Conservation (phyloP, 129 eudicot genomes). For the Flaveria trinervia region DNA sequence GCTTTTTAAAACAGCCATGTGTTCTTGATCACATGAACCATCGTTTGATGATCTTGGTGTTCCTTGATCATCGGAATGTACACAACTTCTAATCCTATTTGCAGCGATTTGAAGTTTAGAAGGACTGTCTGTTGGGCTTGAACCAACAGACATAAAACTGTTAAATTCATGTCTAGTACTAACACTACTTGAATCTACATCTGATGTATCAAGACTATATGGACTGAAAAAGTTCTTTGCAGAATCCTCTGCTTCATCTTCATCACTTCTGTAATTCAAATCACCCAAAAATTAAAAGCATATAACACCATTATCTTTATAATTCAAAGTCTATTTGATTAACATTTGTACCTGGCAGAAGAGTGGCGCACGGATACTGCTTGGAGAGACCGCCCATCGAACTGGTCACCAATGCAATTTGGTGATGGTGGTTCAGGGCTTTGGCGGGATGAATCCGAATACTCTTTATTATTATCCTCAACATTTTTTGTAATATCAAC, state of each 20-base stretch:
- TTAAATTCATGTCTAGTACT: constrained; percentile 66
- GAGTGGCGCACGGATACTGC: constrained; percentile 50
- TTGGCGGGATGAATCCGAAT: constrained; percentile 63
- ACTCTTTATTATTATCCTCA: constrained; percentile 55
- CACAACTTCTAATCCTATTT: constrained; percentile 56
- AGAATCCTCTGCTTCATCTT: constrained; percentile 75
- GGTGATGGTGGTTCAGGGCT: constrained; percentile 71
- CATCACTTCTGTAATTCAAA: constrained; percentile 66
- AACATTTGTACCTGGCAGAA: constrained; percentile 53
- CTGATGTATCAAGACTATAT: constrained; percentile 57
- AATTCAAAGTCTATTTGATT: not conserved
- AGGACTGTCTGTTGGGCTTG: constrained; percentile 96
- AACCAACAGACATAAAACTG: constrained; percentile 68
- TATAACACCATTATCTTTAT: not conserved
- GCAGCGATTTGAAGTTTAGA: constrained; percentile 67
- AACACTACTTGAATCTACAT: constrained; percentile 73
- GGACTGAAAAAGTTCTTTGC: constrained; percentile 55
- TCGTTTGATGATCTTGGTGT: constrained; percentile 55
- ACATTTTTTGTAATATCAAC: constrained; percentile 31
- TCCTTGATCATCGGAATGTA: constrained; percentile 62
- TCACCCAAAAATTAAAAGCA: not conserved
- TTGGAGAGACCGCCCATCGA: constrained; percentile 46
- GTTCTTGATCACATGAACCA: constrained; percentile 50
- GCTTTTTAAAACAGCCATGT: constrained; percentile 51
- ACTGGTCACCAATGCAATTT: constrained; percentile 47